These are phyloP conservation scores for Sisymbrium irio DNA, from an alignment of 345 rosid species.

Conservation along the genomic window DNA sequence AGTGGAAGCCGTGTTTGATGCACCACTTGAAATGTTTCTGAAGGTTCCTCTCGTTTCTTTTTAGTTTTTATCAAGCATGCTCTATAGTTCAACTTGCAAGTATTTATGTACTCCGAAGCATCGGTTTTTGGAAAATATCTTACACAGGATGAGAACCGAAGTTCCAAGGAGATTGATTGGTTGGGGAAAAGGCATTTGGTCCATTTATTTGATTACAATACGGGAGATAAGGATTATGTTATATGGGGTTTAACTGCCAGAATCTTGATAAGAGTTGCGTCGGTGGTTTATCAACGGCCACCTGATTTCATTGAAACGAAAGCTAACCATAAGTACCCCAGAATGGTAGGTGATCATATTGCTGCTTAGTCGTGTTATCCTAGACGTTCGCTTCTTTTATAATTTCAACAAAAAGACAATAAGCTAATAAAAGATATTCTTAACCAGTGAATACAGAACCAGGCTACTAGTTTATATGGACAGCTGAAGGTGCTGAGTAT, in stretches of 20 bases:
- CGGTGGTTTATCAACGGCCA: constrained; percentile 52
- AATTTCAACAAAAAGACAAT: background rate
- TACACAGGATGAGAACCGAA: constrained; percentile 63
- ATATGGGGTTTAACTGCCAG: constrained; percentile 77
- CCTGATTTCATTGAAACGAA: constrained; percentile 51
- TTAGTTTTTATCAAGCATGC: background rate
- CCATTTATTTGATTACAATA: constrained; percentile 50
- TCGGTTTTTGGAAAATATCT: background rate
- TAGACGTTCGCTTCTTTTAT: background rate
- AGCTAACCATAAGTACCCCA: constrained; percentile 49
- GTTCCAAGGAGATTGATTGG: constrained; percentile 58
- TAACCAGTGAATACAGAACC: constrained; percentile 17
- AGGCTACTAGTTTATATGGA: background rate
- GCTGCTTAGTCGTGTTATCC: background rate
- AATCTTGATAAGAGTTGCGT: constrained; percentile 62
- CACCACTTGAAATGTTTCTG: constrained; percentile 77
- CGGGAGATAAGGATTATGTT: constrained; percentile 32
- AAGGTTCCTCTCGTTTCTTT: constrained; percentile 43
- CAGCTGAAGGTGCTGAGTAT: background rate
- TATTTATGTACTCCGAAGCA: background rate
- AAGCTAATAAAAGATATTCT: background rate
- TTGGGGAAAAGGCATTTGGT: constrained; percentile 47
- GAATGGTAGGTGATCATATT: constrained; percentile 13
- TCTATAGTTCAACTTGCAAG: background rate
- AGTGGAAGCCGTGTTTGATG: constrained; percentile 80